These are phyloP conservation scores for Hypoxylon sp. DNA, from an alignment of 2,329 filamentous ascomycete species.

Conservation along the genomic window DNA sequence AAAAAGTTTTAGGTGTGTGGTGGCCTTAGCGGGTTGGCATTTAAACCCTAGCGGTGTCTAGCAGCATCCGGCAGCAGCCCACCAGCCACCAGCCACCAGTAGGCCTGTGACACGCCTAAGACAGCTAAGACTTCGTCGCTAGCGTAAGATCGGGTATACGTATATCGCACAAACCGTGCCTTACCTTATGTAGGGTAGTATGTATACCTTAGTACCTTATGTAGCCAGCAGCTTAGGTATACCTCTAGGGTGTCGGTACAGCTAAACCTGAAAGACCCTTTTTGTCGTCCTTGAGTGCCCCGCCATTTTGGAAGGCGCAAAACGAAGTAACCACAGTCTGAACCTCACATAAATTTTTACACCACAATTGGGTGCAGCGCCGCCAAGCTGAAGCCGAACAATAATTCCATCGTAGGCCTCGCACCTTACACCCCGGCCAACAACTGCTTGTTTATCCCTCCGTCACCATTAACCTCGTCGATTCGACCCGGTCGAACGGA, in stretches of 20 bases:
- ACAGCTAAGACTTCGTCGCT: conserved; percentile 10
- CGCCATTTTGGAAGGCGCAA: conserved; percentile 41
- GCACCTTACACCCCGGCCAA: conserved; percentile 31
- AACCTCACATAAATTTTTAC: conserved; percentile 37
- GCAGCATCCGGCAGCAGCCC: neutral
- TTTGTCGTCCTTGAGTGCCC: conserved; percentile 20
- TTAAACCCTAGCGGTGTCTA: conserved; percentile 28
- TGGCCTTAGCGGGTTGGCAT: neutral
- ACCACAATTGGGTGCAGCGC: conserved; percentile 40
- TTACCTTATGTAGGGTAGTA: no score
- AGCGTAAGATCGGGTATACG: conserved; percentile 13
- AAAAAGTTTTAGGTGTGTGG: conserved; percentile 25
- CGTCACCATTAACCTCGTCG: conserved; percentile 12
- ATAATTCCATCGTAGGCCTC: conserved; percentile 35
- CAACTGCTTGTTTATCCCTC: conserved; percentile 12
- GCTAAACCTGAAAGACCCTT: conserved; percentile 10
- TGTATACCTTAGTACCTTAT: no score
- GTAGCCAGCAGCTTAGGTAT: neutral
- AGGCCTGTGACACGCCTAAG: conserved; percentile 30
- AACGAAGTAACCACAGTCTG: conserved; percentile 34
- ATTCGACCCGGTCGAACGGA: conserved; percentile 34
- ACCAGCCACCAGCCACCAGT: conserved; percentile 21
- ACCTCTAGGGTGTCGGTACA: neutral
- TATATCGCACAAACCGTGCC: no score
- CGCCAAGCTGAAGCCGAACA: conserved; percentile 25